Evolutionary conservation across 305 asterid genomes (phyloP), one percentile per base, ranked within the genome.

Genomic region (Fraxinus angustifolia): DNA sequence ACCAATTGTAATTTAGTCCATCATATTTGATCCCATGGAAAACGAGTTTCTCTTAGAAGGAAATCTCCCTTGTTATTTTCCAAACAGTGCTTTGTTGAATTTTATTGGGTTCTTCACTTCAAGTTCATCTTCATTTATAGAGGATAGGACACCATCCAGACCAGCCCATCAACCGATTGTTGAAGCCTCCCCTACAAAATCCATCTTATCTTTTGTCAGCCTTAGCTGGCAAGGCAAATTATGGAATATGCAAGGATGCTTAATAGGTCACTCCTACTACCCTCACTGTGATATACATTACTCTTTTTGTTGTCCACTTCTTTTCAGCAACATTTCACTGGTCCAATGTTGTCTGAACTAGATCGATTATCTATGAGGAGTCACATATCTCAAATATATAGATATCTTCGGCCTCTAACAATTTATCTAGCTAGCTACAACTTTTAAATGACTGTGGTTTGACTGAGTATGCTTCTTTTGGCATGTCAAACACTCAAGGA

Each of bases 201-300:
- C n/a, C 31, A 23, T 62, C 31, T 21, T 16, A 23, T 23, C 72
- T 62, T 62, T 23, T 62, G 6, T 62, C 34, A 62, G 72, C 72
- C n/a, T 21, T 23, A 62, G 72, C 31, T 2, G 6, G 33, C 67
- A 23, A 62, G 33, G 14, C 6, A 62, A 62, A 23, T 23, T 21
- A 62, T 62, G 71, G 71, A 62, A 62, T 62, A 23, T 16, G 33
- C 10, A 62, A 62, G 34, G 34, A 62, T 62, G 16, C 72, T 62
- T 62, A 3, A 23, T 62, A 62, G 72, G 50, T 75, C 76, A 17
- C 31, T 60, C 80, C 65, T 17, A 62, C 80, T 30, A 81, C 31
- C 72, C n/a, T 62, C 77, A 75, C 67, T 21, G 7, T 73, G 67
- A 80, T 58, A 38, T 11, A 74, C 45, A 80, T 65, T 33, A 81